Conservation (phyloP, 176 grass and related monocot species). For the Musa schizocarpa region DNA sequence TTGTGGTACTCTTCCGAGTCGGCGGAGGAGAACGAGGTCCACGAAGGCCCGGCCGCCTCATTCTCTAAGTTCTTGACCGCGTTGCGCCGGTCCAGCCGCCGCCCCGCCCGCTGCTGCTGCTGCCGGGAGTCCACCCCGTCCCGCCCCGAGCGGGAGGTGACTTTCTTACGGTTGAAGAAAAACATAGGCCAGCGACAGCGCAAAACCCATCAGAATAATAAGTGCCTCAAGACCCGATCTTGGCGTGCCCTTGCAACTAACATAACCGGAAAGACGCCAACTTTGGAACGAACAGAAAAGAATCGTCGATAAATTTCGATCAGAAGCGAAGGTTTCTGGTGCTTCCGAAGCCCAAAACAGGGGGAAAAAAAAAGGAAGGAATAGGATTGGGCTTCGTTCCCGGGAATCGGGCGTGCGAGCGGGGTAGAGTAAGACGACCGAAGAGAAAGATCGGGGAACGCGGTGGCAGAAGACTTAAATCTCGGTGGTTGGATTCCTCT, state of each 20-base stretch:
- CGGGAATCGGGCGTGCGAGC: not conserved
- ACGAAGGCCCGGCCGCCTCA: conserved; percentile 14
- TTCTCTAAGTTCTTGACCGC: conserved; percentile 48
- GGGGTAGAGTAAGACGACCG: not conserved
- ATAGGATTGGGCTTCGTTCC: not conserved
- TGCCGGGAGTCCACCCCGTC: not conserved
- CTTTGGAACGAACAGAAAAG: not conserved
- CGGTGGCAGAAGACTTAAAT: not conserved
- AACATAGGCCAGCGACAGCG: not conserved
- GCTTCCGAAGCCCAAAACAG: not conserved
- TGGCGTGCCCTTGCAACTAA: not conserved
- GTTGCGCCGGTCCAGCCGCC: conserved; percentile 52
- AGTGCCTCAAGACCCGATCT: not conserved
- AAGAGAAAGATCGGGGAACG: not conserved
- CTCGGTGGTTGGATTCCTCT: not conserved
- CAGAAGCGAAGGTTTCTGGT: not conserved
- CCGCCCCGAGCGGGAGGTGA: not conserved
- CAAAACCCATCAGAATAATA: not conserved
- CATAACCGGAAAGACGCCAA: not conserved
- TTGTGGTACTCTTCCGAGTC: conserved; percentile 7
- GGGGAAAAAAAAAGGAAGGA: too few relatives aligned
- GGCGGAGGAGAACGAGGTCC: conserved; percentile 19
- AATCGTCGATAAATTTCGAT: not conserved
- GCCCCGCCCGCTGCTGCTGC: conserved; percentile 6
- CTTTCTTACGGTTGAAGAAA: not conserved